phyloP scores from a whole-genome alignment of 2,329 filamentous ascomycete genomes.

The Nemania sp. region DNA sequence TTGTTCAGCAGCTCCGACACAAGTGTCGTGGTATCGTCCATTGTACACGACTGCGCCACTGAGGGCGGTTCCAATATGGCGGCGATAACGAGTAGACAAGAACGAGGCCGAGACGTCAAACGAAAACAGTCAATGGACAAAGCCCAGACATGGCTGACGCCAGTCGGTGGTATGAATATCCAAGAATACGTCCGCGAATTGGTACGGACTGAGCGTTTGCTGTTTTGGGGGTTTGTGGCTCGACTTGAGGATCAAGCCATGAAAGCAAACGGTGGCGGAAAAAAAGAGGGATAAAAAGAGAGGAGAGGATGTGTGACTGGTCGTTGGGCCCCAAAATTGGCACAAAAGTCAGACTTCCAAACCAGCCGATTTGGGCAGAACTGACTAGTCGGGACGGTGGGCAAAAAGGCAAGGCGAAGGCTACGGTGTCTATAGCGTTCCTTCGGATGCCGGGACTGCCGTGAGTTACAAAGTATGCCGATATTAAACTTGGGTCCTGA shows the following conservation, averaged over 20 bases:
- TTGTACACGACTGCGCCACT: constrained; percentile 24
- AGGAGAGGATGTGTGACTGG: background rate
- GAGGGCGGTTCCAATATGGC: constrained; percentile 1
- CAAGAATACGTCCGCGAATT: background rate
- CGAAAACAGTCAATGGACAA: constrained; percentile 18
- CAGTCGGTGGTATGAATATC: background rate
- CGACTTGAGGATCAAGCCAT: too few species aligned
- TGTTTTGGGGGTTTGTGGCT: too few species aligned
- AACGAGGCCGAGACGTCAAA: constrained; percentile 15
- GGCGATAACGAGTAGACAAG: background rate
- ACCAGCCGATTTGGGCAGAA: background rate
- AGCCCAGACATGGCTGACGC: constrained; percentile 14
- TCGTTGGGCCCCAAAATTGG: constrained; percentile 1
- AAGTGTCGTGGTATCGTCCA: constrained; percentile 46
- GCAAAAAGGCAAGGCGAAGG: background rate
- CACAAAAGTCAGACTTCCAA: background rate
- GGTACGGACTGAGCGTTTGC: background rate
- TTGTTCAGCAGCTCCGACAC: constrained; percentile 56
- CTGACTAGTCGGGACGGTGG: background rate
- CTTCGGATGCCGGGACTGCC: background rate
- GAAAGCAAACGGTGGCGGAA: too few species aligned
- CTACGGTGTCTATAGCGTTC: constrained; percentile 1
- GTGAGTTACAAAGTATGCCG: too few species aligned
- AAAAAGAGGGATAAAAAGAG: background rate
- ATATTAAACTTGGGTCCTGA: background rate